Conservation (phyloP, 371 early-diverging fungal species). For the Saksenaea vasiformis region DNA sequence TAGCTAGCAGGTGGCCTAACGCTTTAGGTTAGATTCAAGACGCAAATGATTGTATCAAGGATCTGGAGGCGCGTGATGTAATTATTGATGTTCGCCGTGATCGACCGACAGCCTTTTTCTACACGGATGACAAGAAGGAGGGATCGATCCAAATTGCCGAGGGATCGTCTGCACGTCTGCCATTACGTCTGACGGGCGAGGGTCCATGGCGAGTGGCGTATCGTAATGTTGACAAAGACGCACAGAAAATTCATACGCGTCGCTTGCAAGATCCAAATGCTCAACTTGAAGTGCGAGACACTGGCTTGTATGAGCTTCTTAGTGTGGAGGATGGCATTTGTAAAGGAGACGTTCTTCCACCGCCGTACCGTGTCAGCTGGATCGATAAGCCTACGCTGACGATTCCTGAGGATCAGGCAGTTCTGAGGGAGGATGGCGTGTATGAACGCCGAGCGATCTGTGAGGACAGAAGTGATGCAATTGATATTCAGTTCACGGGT, state of each 20-base stretch:
- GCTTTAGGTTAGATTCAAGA: conserved; percentile 32
- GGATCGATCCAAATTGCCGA: conserved; percentile 29
- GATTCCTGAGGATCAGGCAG: conserved; percentile 30
- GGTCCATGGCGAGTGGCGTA: conserved; percentile 48
- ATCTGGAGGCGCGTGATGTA: conserved; percentile 45
- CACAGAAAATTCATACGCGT: conserved; percentile 12
- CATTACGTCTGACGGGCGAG: conserved; percentile 49
- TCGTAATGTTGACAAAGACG: conserved; percentile 33
- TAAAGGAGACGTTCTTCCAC: conserved; percentile 40
- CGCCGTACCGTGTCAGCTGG: conserved; percentile 35
- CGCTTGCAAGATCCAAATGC: conserved; percentile 48
- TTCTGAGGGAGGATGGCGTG: conserved; percentile 10
- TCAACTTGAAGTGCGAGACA: conserved; percentile 27
- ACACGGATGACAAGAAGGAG: conserved; percentile 20
- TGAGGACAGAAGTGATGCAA: conserved; percentile 39
- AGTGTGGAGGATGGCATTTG: conserved; percentile 50
- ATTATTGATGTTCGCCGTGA: conserved; percentile 52
- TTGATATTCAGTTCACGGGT: conserved; percentile 40
- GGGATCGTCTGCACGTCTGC: conserved; percentile 31
- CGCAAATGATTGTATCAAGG: conserved; percentile 44
- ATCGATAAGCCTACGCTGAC: conserved; percentile 44
- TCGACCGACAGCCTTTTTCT: conserved; percentile 49
- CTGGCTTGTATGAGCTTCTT: conserved; percentile 46
- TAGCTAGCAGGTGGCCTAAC: background rate
- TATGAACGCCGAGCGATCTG: conserved; percentile 49